phyloP scores from a whole-genome alignment of 768 basidiomycete genomes.

The Pseudohyphozyma bogoriensis region DNA sequence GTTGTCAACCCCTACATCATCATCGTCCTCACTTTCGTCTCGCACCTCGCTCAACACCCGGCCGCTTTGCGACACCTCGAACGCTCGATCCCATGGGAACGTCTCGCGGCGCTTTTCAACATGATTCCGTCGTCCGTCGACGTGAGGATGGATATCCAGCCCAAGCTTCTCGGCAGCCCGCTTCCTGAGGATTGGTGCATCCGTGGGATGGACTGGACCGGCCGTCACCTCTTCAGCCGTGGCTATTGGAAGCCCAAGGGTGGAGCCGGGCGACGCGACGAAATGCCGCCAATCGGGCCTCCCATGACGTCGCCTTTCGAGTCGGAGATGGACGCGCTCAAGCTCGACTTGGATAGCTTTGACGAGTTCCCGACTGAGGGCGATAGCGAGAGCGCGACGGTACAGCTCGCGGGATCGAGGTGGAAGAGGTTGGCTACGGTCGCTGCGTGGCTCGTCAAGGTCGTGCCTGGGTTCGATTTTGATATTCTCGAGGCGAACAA shows the following conservation, averaged over 20 bases:
- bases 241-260: slow-evolving; percentile 75
- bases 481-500: slow-evolving; percentile 39
- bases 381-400: slow-evolving; percentile 36
- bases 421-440: slow-evolving; percentile 69
- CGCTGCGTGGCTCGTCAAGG: slow-evolving; percentile 54
- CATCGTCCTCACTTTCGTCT: slow-evolving; percentile 75
- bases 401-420: slow-evolving; percentile 46
- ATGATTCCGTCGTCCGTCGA: slow-evolving; percentile 39
- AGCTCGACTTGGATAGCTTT: slow-evolving; percentile 29
- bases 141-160: slow-evolving; percentile 40
- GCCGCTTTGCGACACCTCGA: slow-evolving; percentile 57
- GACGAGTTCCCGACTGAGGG: slow-evolving; percentile 53
- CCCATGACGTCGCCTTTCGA: slow-evolving; percentile 47
- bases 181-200: slow-evolving; percentile 91
- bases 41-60: slow-evolving; percentile 59
- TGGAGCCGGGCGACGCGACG: neutral
- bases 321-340: slow-evolving; percentile 66
- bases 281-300: slow-evolving; percentile 10
- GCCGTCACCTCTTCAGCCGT: slow-evolving; percentile 75
- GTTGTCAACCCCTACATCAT: slow-evolving; percentile 77
- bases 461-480: slow-evolving; percentile 65
- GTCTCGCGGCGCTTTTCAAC: slow-evolving; percentile 57
- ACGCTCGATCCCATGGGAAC: slow-evolving; percentile 72
- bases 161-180: slow-evolving; percentile 58
- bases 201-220: slow-evolving; percentile 94